These are phyloP conservation scores for Cryptococcus sp. DNA, from an alignment of 1,284 basidiomycete genomes.

Conservation along the genomic window DNA sequence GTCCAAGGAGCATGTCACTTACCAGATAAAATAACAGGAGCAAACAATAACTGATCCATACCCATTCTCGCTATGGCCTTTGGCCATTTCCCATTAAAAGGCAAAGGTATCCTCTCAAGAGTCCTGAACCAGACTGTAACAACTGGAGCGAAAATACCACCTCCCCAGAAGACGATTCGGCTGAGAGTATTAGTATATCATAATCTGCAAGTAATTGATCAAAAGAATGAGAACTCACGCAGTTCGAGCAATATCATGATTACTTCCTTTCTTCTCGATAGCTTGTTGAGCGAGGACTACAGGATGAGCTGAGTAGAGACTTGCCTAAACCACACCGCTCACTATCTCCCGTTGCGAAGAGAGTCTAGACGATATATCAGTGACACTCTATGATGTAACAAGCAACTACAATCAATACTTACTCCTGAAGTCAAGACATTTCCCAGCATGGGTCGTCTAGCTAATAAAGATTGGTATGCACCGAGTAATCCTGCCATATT, in stretches of 20 bases:
- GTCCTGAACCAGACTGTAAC: constrained; percentile 45
- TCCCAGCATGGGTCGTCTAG: constrained; percentile 36
- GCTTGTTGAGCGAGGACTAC: constrained; percentile 51
- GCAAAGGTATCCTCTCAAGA: constrained; percentile 40
- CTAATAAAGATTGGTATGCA: constrained; percentile 37
- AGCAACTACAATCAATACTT: constrained; percentile 5
- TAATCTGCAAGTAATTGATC: background rate
- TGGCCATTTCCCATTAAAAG: constrained; percentile 22
- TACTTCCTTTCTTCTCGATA: constrained; percentile 49
- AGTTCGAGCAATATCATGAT: constrained; percentile 48
- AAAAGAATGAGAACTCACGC: constrained; percentile 28
- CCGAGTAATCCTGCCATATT: constrained; percentile 38
- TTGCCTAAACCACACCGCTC: constrained; percentile 1
- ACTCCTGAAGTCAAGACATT: constrained; percentile 45
- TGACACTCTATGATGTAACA: background rate
- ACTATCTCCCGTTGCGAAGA: constrained; percentile 51
- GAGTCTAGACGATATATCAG: constrained; percentile 25
- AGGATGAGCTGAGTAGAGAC: background rate
- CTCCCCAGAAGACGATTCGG: constrained; percentile 47
- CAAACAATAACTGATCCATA: constrained; percentile 50
- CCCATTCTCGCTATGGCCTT: constrained; percentile 39
- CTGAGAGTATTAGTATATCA: constrained; percentile 13
- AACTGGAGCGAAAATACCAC: constrained; percentile 46
- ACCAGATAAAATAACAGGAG: constrained; percentile 44
- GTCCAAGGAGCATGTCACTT: constrained; percentile 8